Evolutionary conservation across 108 stramenopile species (phyloP).

Genomic region (Epithemia pelagica): DNA sequence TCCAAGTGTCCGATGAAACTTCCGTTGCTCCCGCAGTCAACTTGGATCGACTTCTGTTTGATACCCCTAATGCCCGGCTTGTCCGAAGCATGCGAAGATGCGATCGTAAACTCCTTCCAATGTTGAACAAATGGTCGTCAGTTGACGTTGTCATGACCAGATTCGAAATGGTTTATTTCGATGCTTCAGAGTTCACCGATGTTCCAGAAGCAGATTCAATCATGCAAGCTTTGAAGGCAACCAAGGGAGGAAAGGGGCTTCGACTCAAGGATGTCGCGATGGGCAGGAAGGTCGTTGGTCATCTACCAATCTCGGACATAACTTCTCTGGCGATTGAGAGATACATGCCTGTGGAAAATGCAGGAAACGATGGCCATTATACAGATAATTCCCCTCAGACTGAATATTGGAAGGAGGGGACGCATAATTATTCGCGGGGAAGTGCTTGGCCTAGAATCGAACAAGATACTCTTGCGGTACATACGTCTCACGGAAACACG

Average conservation of each 20-base stretch:
- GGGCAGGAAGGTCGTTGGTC: slow-evolving; percentile 64
- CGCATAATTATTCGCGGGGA: slow-evolving; percentile 11
- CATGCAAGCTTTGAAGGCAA: slow-evolving; percentile 20
- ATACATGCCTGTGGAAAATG: slow-evolving; percentile 6
- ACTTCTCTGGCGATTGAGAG: slow-evolving; percentile 54
- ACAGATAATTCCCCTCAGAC: not conserved
- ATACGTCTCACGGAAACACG: slow-evolving; percentile 27
- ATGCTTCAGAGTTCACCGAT: slow-evolving; percentile 2
- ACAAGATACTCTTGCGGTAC: slow-evolving; percentile 60
- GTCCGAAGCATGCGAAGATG: slow-evolving; percentile 82
- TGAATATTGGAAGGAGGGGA: slow-evolving; percentile 10
- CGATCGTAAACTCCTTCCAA: slow-evolving; percentile 60
- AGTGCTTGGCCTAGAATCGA: slow-evolving; percentile 49
- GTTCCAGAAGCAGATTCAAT: not conserved
- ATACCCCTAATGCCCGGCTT: slow-evolving; percentile 49
- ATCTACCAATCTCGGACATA: slow-evolving; percentile 53
- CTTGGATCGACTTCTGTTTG: not conserved
- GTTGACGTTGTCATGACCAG: slow-evolving; percentile 81
- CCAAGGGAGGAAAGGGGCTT: slow-evolving; percentile 74
- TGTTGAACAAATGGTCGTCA: slow-evolving; percentile 56
- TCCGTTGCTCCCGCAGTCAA: not conserved
- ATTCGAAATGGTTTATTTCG: slow-evolving; percentile 58
- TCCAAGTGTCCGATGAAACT: slow-evolving; percentile 1
- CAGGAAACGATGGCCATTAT: slow-evolving; percentile 11
- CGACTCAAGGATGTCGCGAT: slow-evolving; percentile 58